Evolutionary conservation across 2,329 filamentous ascomycete genomes (phyloP).

Genomic region (Pseudogymnoascus sp.): DNA sequence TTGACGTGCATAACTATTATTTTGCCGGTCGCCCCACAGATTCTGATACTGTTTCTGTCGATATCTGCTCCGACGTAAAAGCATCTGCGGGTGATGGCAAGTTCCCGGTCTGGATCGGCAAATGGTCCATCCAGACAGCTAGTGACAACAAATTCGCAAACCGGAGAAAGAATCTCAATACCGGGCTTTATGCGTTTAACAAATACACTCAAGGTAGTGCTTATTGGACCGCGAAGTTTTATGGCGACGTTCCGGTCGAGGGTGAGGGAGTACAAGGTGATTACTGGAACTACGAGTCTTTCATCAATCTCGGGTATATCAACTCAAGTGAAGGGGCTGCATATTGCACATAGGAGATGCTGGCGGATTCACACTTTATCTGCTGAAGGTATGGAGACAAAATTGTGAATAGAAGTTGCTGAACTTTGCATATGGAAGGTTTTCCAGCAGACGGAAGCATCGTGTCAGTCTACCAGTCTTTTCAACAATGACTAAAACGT

Average conservation of each 20-base stretch:
- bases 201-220: constrained; percentile 28
- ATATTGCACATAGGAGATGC: not conserved
- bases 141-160: constrained; percentile 29
- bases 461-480: not conserved
- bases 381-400: not conserved
- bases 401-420: not conserved
- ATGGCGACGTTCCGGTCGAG: constrained; percentile 10
- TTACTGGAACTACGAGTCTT: constrained; percentile 13
- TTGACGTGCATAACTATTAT: constrained; percentile 29
- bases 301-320: not conserved
- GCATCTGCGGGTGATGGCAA: constrained; percentile 17
- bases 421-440: not conserved
- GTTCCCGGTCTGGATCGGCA: constrained; percentile 31
- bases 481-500: not conserved
- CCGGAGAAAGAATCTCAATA: constrained; percentile 27
- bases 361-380: not conserved
- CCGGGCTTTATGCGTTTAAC: constrained; percentile 29
- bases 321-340: not conserved
- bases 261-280: constrained; percentile 15
- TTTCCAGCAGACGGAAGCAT: not conserved
- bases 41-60: constrained; percentile 21
- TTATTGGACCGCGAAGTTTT: constrained; percentile 26
- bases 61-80: no score
- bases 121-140: constrained; percentile 30
- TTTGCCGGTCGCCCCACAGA: constrained; percentile 25